Evolutionary conservation across 176 grass and related monocot genomes (phyloP).

Genomic region (Elaeis guineensis): DNA sequence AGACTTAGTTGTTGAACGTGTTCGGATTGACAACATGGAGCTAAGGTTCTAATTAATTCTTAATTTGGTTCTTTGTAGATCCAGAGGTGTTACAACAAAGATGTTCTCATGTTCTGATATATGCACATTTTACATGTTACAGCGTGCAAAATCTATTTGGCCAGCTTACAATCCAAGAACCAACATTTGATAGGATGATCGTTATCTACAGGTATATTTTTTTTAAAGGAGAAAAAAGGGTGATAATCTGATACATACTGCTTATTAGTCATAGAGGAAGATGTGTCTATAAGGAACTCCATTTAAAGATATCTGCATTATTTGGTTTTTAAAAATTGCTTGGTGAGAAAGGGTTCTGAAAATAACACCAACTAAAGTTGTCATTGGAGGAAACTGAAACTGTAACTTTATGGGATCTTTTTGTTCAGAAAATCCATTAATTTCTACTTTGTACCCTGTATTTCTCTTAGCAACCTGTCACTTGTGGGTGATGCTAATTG

Average conservation of each 20-base stretch:
- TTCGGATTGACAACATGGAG: conserved; percentile 83
- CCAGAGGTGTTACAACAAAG: conserved; percentile 1
- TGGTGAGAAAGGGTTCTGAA: too few species aligned
- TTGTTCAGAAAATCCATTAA: too few species aligned
- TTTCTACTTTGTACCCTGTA: too few species aligned
- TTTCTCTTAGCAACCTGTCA: not conserved
- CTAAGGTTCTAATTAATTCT: conserved; percentile 41
- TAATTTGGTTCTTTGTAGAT: not conserved
- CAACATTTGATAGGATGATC: conserved; percentile 96
- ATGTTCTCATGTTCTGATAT: conserved; percentile 8
- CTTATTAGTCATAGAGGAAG: too few species aligned
- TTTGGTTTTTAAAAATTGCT: too few species aligned
- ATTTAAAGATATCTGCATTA: too few species aligned
- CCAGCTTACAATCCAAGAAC: conserved; percentile 75
- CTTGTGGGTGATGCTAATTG: conserved; percentile 5
- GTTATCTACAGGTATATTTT: conserved; percentile 67
- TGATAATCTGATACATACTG: too few species aligned
- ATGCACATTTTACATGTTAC: conserved; percentile 13
- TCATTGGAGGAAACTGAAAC: too few species aligned
- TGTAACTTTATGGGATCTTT: too few species aligned
- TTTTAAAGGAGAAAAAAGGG: not conserved
- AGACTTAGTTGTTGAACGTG: conserved; percentile 62
- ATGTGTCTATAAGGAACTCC: too few species aligned
- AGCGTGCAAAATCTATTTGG: conserved; percentile 62
- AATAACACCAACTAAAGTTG: too few species aligned